phyloP scores from a whole-genome alignment of 176 grass and related monocot genomes.

The Bolboschoenus planiculmis region DNA sequence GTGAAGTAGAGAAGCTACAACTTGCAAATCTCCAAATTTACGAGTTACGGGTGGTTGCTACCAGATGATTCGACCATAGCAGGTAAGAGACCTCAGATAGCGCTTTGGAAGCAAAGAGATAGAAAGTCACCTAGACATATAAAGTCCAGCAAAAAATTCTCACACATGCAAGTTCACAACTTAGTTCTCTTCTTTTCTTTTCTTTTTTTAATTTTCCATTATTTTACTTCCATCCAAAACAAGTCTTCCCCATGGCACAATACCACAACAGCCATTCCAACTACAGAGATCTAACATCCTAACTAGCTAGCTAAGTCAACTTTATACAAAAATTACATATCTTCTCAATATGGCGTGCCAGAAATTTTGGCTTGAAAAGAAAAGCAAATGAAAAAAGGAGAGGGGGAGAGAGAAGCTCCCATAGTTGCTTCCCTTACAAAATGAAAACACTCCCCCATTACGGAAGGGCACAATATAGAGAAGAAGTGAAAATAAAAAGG shows the following conservation, averaged over 20 bases:
- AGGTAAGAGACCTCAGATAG: no score
- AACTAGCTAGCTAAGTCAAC: slow-evolving; percentile 21
- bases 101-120: neutral
- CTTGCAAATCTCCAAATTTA: no score
- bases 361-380: slow-evolving; percentile 10
- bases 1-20: no score
- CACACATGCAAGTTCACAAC: neutral
- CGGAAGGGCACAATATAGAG: neutral
- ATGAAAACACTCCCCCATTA: neutral
- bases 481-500: neutral
- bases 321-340: slow-evolving; percentile 21
- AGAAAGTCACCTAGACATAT: neutral
- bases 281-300: slow-evolving; percentile 10
- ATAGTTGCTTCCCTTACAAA: slow-evolving; percentile 10
- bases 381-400: neutral
- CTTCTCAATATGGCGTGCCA: slow-evolving; percentile 5
- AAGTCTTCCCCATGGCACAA: neutral
- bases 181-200: neutral
- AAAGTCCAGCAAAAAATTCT: neutral
- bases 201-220: neutral
- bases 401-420: neutral
- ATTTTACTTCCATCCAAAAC: slow-evolving; percentile 9
- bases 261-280: neutral
- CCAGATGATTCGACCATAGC: no score
- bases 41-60: no score